Evolutionary conservation across 192 early-diverging fungal genomes (phyloP).

Genomic region (Coemansia sp.): DNA sequence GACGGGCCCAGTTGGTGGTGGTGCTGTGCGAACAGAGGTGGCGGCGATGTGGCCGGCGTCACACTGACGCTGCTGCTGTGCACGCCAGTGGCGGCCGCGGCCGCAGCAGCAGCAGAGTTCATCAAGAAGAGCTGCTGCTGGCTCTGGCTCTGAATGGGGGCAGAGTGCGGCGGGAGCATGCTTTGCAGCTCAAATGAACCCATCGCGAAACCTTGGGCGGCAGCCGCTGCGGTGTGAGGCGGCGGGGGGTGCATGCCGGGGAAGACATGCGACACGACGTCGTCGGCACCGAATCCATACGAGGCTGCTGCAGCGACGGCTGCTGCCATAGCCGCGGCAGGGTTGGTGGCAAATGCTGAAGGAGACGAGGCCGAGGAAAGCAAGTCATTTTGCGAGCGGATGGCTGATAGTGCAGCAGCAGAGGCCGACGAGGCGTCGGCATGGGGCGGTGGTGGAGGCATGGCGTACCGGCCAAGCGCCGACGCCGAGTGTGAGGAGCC

Average conservation of each 20-base stretch:
- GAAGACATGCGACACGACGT: constrained; percentile 3
- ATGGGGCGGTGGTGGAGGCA: not conserved
- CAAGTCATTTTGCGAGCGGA: constrained; percentile 8
- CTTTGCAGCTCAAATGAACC: constrained; percentile 18
- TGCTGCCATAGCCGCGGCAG: constrained; percentile 20
- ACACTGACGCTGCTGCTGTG: not conserved
- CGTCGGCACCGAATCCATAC: constrained; percentile 14
- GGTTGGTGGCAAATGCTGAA: constrained; percentile 8
- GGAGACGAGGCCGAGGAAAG: not conserved
- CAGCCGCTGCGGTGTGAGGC: not conserved
- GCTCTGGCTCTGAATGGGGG: constrained; percentile 4
- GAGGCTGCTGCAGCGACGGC: constrained; percentile 6
- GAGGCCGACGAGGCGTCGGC: not conserved
- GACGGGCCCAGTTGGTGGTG: not conserved
- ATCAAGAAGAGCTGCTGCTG: constrained; percentile 7
- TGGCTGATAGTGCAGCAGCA: not conserved
- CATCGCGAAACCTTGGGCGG: not conserved
- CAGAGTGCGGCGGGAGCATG: constrained; percentile 14
- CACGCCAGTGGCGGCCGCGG: not conserved
- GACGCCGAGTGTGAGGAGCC: constrained; percentile 8
- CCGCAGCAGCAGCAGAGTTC: not conserved
- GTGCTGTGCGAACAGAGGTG: not conserved
- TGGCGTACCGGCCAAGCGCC: constrained; percentile 8
- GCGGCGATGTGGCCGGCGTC: not conserved
- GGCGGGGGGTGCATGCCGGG: not conserved